Evolutionary conservation across 805 yeast species (phyloP), one percentile per base, ranked within the genome.

Genomic region (Candida coquimbonensis): DNA sequence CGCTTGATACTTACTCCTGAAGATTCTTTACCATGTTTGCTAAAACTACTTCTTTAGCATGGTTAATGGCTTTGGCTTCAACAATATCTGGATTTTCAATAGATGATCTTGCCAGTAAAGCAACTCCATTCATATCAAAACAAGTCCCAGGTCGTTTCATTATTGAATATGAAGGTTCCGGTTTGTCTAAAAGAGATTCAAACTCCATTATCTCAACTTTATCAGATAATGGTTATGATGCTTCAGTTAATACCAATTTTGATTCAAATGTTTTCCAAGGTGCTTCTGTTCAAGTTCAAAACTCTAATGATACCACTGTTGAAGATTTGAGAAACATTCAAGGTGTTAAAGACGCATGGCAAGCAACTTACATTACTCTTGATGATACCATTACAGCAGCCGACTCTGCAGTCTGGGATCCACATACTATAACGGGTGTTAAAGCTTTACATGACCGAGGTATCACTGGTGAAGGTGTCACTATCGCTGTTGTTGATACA

Each of bases 271-370:
- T 49, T n/a, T 49, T 49, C 41, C 43, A 44, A 29, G 53, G 53
- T 47, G 53, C 44, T 32, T 40, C 53, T n/a, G 31, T 49, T 19
- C 39, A 46, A n/a, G 36, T 49, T 26, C 25, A 13, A 6, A 44
- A 40, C 35, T 16, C 38, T 33, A 44, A 44, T 26, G 32, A 33
- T 2, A 47, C 48, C 31, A 47, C 50, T 11, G 39, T 29, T n/a
- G 49, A 49, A 13, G 53, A 49, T 27, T 25, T 50, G 36, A 45
- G 41, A 36, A 17, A 13, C 13, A 24, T 48, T 29, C 25, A 19
- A n/a, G 47, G 46, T 38, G 44, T 48, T 32, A 44, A 44, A 24
- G 34, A 48, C 41, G 53, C 49, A 17, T 50, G 53, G 53, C 49
- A 43, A 33, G 51, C 49, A 8, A 39, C 50, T 26, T 43, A 43